Percentiles rank a stretch among this genome's conserved stretches.
phyloP scores from a whole-genome alignment of 495 filamentous ascomycete species.

The Lasiosphaeria hispida region DNA sequence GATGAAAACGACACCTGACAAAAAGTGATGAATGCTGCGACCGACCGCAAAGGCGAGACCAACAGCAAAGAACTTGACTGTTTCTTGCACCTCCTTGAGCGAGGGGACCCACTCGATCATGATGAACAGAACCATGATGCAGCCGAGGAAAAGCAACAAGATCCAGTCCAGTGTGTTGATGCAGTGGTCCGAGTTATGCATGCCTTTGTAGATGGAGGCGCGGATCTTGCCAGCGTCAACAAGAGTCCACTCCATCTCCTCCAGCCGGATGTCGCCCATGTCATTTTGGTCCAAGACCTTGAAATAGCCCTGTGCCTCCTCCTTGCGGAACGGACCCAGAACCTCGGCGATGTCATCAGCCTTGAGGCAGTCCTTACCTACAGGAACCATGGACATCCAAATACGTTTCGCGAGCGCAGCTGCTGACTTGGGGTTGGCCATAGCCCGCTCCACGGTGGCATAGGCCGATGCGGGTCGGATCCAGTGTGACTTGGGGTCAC shows the following conservation, averaged over 20 bases:
- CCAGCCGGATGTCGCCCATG: conserved; percentile 31
- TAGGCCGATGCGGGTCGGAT: conserved; percentile 28
- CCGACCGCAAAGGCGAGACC: conserved; percentile 78
- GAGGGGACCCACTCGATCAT: conserved; percentile 23
- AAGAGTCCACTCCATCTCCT: conserved; percentile 31
- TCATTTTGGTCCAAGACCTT: conserved; percentile 28
- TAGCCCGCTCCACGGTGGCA: conserved; percentile 26
- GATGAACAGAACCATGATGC: conserved; percentile 66
- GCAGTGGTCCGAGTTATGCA: conserved; percentile 32
- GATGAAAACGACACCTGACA: conserved; percentile 77
- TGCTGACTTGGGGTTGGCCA: conserved; percentile 30
- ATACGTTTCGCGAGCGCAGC: conserved; percentile 49
- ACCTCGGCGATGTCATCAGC: conserved; percentile 32
- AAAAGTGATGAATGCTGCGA: conserved; percentile 70
- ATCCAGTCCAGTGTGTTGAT: conserved; percentile 36
- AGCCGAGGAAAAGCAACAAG: conserved; percentile 51
- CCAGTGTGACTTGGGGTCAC: conserved; percentile 26
- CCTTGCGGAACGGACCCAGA: conserved; percentile 27
- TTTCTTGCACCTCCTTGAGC: conserved; percentile 29
- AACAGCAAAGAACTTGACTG: conserved; percentile 61
- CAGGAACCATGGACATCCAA: conserved; percentile 32
- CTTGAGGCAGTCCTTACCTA: conserved; percentile 26
- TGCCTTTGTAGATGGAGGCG: conserved; percentile 29
- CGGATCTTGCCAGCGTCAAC: conserved; percentile 27
- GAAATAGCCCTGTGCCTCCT: conserved; percentile 29